A percentile compares a stretch with the other conserved stretches of the same genome.
These are phyloP conservation scores for Neopestalotiopsis sp. DNA, from an alignment of 2,329 filamentous ascomycete species.

Conservation along the genomic window DNA sequence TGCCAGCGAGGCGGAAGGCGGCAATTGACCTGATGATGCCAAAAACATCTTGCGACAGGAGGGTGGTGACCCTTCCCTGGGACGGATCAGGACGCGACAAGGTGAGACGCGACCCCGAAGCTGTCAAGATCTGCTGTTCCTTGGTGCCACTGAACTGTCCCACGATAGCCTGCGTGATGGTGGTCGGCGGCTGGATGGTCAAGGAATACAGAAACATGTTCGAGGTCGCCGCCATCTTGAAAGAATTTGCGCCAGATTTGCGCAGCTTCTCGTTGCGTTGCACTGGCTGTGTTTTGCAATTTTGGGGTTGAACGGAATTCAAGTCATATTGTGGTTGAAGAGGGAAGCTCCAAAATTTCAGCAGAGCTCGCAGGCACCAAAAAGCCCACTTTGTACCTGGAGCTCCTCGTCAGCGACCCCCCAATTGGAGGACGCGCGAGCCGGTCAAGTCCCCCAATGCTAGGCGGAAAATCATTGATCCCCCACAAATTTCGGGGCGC, in stretches of 20 bases:
- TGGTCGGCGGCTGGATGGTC: constrained; percentile 91
- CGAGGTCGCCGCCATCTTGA: constrained; percentile 91
- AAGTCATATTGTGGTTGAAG: not conserved
- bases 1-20: constrained; percentile 89
- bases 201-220: constrained; percentile 99
- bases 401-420: not conserved
- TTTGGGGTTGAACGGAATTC: constrained; percentile 1
- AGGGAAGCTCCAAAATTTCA: constrained; percentile 19
- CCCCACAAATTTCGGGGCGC: constrained; percentile 16
- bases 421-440: not conserved
- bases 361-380: constrained; percentile 7
- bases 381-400: constrained; percentile 8
- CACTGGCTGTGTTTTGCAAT: constrained; percentile 10
- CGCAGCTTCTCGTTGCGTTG: constrained; percentile 31
- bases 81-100: constrained; percentile 85
- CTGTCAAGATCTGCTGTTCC: constrained; percentile 96
- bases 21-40: constrained; percentile 91
- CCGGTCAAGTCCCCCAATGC: not conserved
- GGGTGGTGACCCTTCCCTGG: constrained; percentile 83
- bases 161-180: constrained; percentile 87
- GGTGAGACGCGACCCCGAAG: constrained; percentile 86
- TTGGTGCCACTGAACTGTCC: constrained; percentile 96
- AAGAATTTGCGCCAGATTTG: constrained; percentile 37
- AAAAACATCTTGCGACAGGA: constrained; percentile 93
- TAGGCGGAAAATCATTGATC: constrained; percentile 18